Evolutionary conservation across 371 early-diverging fungal genomes (phyloP), one percentile per base, ranked within the genome.

Genomic region (Fennellomyces sp.): DNA sequence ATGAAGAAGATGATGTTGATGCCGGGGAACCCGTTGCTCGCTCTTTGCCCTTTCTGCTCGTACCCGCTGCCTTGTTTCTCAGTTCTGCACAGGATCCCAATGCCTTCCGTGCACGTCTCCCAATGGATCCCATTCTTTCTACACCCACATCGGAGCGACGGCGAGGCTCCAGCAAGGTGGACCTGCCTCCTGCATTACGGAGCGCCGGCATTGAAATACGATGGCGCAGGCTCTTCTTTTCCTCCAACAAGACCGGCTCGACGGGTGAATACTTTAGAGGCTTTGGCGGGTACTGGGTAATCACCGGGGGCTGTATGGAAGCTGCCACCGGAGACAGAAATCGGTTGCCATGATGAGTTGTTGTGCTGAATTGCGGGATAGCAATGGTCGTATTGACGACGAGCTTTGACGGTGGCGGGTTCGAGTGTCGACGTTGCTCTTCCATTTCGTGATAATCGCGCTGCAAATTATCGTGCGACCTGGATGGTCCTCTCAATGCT

Each of bases 261-360:
- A 78, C 63, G 31, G 78, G 75, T n/a, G 78, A 66, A 62, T 78
- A 78, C 25, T 68, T 68, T 8, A 78, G 35, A 6, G 78, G 78
- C 39, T 73, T 72, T 2, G 78, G 78, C 8, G 78, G 78, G 52
- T 75, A 78, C 60, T 78, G 77, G 19, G 72, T 73, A 21, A 77
- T 73, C 17, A 73, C 60, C 28, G 76, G 73, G 28, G 73, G 73
- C 27, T 55, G 61, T 28, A 67, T 54, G 12, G 66, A 29, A 13
- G 57, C 53, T 26, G 65, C 58, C 28, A 51, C 49, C 36, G 60
- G 55, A 29, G 57, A 57, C 25, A 56, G 53, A 8, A 52, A 25
- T 0, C 47, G 56, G 15, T 51, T 33, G 23, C 52, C 42, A 60
- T 54, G 35, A 27, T 31, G 30, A 23, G 17, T 27, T 2, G 15